Percentiles rank a stretch among this genome's conserved stretches.
Conservation (phyloP, 805 yeast species). For the Brettanomyces nanus region DNA sequence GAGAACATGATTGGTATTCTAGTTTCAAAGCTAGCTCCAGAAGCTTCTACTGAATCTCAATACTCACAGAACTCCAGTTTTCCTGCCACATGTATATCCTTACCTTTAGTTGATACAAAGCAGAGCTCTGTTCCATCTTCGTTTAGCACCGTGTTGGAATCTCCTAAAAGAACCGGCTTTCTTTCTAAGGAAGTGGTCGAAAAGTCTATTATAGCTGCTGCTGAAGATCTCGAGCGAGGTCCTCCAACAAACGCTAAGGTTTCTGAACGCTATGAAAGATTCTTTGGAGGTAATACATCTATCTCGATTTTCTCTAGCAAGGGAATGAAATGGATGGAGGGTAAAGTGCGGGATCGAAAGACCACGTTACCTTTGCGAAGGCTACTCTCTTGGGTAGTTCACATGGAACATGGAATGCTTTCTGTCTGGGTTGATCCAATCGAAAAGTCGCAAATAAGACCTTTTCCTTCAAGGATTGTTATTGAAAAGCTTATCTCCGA, state of each 20-base stretch:
- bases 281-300: slow-evolving; percentile 22
- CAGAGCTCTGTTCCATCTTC: too few relatives aligned
- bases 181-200: too few relatives aligned
- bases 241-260: too few relatives aligned
- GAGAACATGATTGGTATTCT: slow-evolving; percentile 26
- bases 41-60: not conserved
- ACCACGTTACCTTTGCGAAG: slow-evolving; percentile 17
- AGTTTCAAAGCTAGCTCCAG: slow-evolving; percentile 6
- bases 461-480: slow-evolving; percentile 25
- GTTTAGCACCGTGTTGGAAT: too few relatives aligned
- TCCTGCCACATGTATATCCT: too few relatives aligned
- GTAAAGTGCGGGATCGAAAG: slow-evolving; percentile 11
- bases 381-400: slow-evolving; percentile 14
- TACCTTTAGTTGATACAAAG: too few relatives aligned
- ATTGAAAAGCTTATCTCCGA: slow-evolving; percentile 11
- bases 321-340: slow-evolving; percentile 34
- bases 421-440: slow-evolving; percentile 29
- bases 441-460: slow-evolving; percentile 16
- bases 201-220: too few relatives aligned
- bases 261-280: slow-evolving; percentile 4
- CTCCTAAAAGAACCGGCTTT: too few relatives aligned
- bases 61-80: too few relatives aligned
- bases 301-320: slow-evolving; percentile 32
- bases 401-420: slow-evolving; percentile 14
- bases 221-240: too few relatives aligned